Conservation (phyloP, 2,329 filamentous ascomycete genomes). For the Neonectria sp. region DNA sequence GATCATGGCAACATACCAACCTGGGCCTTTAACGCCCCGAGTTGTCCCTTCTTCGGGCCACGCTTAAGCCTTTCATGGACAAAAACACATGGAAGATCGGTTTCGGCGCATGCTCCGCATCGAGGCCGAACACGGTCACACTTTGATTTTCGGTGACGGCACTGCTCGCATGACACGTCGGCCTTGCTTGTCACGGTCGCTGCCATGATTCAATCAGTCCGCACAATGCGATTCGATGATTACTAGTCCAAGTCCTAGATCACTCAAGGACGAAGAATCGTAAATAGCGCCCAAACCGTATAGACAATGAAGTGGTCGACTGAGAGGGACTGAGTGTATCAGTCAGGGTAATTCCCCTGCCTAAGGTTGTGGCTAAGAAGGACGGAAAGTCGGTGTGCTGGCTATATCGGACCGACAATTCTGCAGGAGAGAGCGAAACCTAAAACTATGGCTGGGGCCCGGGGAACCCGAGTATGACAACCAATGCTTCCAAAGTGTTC, state of each 20-base stretch:
- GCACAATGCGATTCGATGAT: neutral
- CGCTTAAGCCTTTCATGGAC: neutral
- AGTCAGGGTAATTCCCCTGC: neutral
- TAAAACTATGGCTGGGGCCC: neutral
- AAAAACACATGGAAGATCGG: neutral
- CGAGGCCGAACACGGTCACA: neutral
- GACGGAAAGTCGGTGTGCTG: neutral
- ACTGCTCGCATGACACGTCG: neutral
- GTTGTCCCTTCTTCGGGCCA: neutral
- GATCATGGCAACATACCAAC: neutral
- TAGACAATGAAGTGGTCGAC: neutral
- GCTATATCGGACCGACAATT: neutral
- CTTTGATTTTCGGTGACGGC: neutral
- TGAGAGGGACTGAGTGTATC: neutral
- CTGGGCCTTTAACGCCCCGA: neutral
- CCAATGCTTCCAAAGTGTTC: neutral
- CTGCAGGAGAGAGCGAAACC: neutral
- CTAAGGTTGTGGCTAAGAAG: neutral
- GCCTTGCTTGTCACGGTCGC: neutral
- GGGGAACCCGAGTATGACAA: neutral
- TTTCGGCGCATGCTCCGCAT: neutral
- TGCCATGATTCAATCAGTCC: neutral
- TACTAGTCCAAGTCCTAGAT: neutral
- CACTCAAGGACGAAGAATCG: neutral
- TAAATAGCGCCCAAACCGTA: neutral